Percentiles rank a stretch among this genome's conserved stretches.
Conservation (phyloP, 495 filamentous ascomycete genomes). For the Daldinia concentrica region DNA sequence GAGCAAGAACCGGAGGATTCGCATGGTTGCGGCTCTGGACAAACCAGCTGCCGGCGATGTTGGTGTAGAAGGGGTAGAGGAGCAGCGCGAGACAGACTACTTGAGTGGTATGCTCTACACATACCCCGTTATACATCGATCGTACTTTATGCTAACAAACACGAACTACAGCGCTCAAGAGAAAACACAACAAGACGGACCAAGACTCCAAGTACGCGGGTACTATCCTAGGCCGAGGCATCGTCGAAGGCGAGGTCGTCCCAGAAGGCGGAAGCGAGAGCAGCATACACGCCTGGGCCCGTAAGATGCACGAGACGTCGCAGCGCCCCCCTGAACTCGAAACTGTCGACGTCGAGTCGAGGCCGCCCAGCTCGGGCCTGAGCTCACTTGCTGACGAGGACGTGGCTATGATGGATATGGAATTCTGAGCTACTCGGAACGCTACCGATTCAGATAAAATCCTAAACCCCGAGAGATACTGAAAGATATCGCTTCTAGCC, state of each 20-base stretch:
- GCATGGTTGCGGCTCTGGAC: slow-evolving; percentile 65
- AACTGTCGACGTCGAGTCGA: slow-evolving; percentile 46
- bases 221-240: slow-evolving; percentile 76
- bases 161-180: slow-evolving; percentile 67
- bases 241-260: slow-evolving; percentile 70
- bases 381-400: slow-evolving; percentile 61
- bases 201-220: slow-evolving; percentile 84
- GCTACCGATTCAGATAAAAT: neutral
- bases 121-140: neutral
- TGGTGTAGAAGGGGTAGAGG: slow-evolving; percentile 42
- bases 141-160: slow-evolving; percentile 6
- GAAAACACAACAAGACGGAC: slow-evolving; percentile 81
- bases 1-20: slow-evolving; percentile 73
- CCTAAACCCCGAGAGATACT: neutral
- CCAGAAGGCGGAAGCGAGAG: slow-evolving; percentile 77
- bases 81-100: slow-evolving; percentile 70
- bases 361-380: slow-evolving; percentile 60
- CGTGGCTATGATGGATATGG: slow-evolving; percentile 54
- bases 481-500: too few species aligned
- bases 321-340: slow-evolving; percentile 34
- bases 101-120: slow-evolving; percentile 63
- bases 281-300: slow-evolving; percentile 73
- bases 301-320: slow-evolving; percentile 41
- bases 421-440: slow-evolving; percentile 2
- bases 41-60: slow-evolving; percentile 32